These are phyloP conservation scores for Sporothrix mexicana DNA, from an alignment of 2,329 filamentous ascomycete genomes.

Conservation along the genomic window DNA sequence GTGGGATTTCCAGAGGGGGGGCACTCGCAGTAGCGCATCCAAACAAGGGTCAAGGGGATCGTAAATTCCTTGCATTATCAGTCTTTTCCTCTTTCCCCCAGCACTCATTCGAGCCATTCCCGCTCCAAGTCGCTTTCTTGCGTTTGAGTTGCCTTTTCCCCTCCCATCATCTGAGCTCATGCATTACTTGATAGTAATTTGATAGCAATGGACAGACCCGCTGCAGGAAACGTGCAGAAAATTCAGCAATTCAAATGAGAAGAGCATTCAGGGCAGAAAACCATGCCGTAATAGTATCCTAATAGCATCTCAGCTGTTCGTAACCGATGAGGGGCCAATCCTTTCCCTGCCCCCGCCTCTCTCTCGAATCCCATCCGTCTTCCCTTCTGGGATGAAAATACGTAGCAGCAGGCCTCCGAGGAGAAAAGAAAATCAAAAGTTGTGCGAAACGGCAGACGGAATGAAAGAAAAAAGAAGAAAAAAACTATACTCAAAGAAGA, in stretches of 20 bases:
- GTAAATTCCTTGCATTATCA: conserved; percentile 23
- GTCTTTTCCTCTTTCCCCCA: not conserved
- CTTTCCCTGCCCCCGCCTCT: not conserved
- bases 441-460: not conserved
- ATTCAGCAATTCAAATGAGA: not conserved
- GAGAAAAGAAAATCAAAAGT: not conserved
- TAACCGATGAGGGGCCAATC: not conserved
- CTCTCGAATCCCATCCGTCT: not conserved
- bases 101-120: too few relatives aligned
- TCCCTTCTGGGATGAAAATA: not conserved
- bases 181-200: not conserved
- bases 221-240: not conserved
- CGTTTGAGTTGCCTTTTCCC: not conserved
- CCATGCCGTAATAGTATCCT: not conserved
- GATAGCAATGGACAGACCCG: not conserved
- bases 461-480: not conserved
- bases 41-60: conserved; percentile 3
- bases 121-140: not conserved
- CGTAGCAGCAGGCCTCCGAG: not conserved
- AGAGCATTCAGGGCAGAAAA: not conserved
- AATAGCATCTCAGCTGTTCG: too few relatives aligned
- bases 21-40: conserved; percentile 18
- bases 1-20: not conserved
- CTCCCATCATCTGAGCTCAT: not conserved
- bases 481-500: not conserved